Base-by-base conservation (phyloP, 148 eudicot genomes). In the Cornus controversa region DNA sequence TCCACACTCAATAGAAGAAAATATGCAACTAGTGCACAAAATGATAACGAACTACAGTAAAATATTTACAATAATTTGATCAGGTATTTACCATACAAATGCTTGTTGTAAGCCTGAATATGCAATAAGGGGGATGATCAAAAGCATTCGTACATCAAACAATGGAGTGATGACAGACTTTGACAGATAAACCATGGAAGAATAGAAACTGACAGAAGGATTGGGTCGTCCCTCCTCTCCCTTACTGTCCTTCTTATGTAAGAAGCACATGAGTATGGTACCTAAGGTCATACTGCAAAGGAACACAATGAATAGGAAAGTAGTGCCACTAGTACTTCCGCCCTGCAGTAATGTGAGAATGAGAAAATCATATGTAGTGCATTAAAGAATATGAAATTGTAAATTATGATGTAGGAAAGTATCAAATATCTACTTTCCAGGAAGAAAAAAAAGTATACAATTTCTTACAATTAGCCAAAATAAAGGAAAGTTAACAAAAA, bases 101-200 rank as follows among this genome's bases (percentile, higher is more conserved):
- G 97, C 98, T 83, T 96, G 99, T 80, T 96, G 99, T 76, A 96
- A 83, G 84, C 99, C 99, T 34, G 99, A 96, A 85, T 93, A 96
- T 57, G 94, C 98, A 82, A 96, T 89, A 66, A 96, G 92, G 31
- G 99, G 99, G 75, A 96, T 87, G 74, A 90, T 85, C 79, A 96
- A 84, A 50, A 96, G 90, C 85, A 93, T 85, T 47, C 99, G 88
- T 75, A 67, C 69, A 86, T 96, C 93, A 14, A 73, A 78, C 72
- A 93, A 86, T 50, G 94, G 94, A 58, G 81, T 85, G 40, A 90
- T 69, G 18, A 90, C 84, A 47, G 90, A 75, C 82, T 88, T 93
- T 22, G 83, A 84, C 50, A 92, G 74, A 73, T 91, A 84, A 57
- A 76, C 85, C 80, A 90, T 62, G n/a, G 82, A 77, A 66, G 88